Percentiles rank a stretch among this genome's conserved stretches.
These are phyloP conservation scores for Talaromyces marneffei DNA, from an alignment of 2,329 filamentous ascomycete genomes.

Conservation along the genomic window DNA sequence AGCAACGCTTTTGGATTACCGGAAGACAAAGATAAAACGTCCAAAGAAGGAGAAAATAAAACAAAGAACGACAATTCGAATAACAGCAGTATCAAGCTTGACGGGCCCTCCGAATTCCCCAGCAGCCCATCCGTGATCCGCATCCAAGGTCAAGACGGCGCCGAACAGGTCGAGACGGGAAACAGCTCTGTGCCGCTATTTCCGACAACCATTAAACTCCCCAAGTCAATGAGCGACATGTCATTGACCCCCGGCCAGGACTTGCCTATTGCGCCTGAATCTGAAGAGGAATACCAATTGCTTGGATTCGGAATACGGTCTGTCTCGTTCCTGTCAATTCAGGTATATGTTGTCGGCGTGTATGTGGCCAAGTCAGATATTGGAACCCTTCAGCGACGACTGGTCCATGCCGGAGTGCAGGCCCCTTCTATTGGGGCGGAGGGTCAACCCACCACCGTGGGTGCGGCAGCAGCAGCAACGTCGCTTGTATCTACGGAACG, in stretches of 20 bases:
- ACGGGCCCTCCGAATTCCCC: conserved; percentile 35
- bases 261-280: conserved; percentile 30
- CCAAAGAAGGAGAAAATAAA: conserved; percentile 15
- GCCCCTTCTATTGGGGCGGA: conserved; percentile 6
- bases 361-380: conserved; percentile 85
- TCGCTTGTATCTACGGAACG: conserved; percentile 80
- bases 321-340: conserved; percentile 81
- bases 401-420: conserved; percentile 62
- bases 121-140: conserved; percentile 30
- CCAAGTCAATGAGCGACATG: conserved; percentile 35
- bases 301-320: conserved; percentile 82
- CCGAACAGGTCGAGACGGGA: conserved; percentile 73
- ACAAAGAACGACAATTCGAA: not conserved
- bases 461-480: conserved; percentile 54
- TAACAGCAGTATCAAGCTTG: conserved; percentile 31
- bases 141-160: conserved; percentile 50
- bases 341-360: conserved; percentile 91
- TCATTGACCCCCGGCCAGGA: conserved; percentile 34
- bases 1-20: conserved; percentile 32
- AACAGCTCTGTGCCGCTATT: conserved; percentile 75
- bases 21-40: conserved; percentile 14
- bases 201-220: conserved; percentile 64
- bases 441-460: conserved; percentile 46
- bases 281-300: conserved; percentile 70
- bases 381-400: conserved; percentile 66